A percentile compares a stretch with the other conserved stretches of the same genome.
Evolutionary conservation across 1,284 basidiomycete species (phyloP).

Genomic region (Ganoderma lingzhi): DNA sequence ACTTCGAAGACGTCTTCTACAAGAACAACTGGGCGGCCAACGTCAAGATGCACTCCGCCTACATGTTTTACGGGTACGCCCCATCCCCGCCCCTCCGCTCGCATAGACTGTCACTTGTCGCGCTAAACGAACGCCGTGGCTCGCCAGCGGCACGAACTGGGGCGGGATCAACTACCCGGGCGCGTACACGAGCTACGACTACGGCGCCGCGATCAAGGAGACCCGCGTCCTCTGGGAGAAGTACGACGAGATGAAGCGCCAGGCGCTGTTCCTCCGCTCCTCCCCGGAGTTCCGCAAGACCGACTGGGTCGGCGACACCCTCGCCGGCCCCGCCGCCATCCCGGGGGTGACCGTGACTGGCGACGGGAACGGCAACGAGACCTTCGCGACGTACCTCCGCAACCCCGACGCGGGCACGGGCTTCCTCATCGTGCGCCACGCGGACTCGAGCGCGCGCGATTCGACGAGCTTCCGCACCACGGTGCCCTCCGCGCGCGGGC

Average conservation of each 20-base stretch:
- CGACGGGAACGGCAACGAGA: slow-evolving; percentile 28
- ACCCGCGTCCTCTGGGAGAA: slow-evolving; percentile 74
- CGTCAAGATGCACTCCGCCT: slow-evolving; percentile 79
- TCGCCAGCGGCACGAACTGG: slow-evolving; percentile 77
- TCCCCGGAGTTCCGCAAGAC: slow-evolving; percentile 82
- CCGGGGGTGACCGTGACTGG: slow-evolving; percentile 56
- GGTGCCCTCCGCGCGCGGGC: slow-evolving; percentile 58
- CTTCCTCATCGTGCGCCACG: slow-evolving; percentile 79
- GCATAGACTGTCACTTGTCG: no score
- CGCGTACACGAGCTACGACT: slow-evolving; percentile 61
- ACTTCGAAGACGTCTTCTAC: slow-evolving; percentile 81
- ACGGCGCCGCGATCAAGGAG: slow-evolving; percentile 73
- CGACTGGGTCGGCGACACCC: slow-evolving; percentile 71
- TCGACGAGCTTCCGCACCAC: slow-evolving; percentile 60
- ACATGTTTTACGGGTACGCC: slow-evolving; percentile 77
- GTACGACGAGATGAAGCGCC: slow-evolving; percentile 77
- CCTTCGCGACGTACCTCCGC: slow-evolving; percentile 67
- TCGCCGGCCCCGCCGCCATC: slow-evolving; percentile 49
- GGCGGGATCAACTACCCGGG: slow-evolving; percentile 57
- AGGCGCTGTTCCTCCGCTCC: slow-evolving; percentile 78
- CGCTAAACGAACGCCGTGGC: background rate
- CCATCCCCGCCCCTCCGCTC: background rate
- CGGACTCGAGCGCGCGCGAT: slow-evolving; percentile 50
- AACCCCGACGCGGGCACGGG: slow-evolving; percentile 71
- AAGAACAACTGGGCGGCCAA: slow-evolving; percentile 80